These are phyloP conservation scores for Stemphylium lycopersici DNA, from an alignment of 2,329 filamentous ascomycete species.

Conservation along the genomic window DNA sequence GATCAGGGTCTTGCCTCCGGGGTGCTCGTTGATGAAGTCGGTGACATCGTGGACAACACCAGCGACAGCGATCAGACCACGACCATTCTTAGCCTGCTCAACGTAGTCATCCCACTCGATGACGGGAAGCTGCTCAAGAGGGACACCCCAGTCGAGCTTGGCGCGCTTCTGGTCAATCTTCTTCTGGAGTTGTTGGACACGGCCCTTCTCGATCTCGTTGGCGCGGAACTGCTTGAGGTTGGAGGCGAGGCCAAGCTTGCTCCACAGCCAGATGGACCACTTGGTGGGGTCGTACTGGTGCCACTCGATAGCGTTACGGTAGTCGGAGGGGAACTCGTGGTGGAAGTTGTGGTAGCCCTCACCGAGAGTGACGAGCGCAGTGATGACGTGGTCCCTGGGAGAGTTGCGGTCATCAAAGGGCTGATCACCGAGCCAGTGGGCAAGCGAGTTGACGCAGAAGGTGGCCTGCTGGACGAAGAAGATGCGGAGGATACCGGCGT, in stretches of 20 bases:
- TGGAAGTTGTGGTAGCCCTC: conserved; percentile 56
- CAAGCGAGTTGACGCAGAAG: conserved; percentile 62
- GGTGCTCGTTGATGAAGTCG: conserved; percentile 52
- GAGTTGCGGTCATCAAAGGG: conserved; percentile 54
- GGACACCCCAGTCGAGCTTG: conserved; percentile 52
- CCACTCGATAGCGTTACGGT: conserved; percentile 53
- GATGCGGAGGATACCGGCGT: conserved; percentile 59
- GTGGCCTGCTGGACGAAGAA: conserved; percentile 61
- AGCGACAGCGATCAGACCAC: conserved; percentile 50
- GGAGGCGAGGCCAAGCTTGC: conserved; percentile 52
- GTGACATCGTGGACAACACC: conserved; percentile 53
- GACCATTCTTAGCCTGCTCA: conserved; percentile 51
- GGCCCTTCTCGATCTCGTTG: conserved; percentile 54
- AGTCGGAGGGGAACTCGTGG: conserved; percentile 54
- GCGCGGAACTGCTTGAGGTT: conserved; percentile 54
- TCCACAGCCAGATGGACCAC: conserved; percentile 53
- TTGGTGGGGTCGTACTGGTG: conserved; percentile 54
- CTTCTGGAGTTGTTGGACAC: conserved; percentile 53
- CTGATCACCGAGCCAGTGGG: conserved; percentile 59
- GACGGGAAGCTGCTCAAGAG: conserved; percentile 52
- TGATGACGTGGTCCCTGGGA: conserved; percentile 52
- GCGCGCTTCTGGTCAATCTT: conserved; percentile 54
- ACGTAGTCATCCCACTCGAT: conserved; percentile 54
- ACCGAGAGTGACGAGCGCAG: conserved; percentile 52
- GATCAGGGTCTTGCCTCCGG: conserved; percentile 53